These are phyloP conservation scores for Pseudocercospora crystallina DNA, from an alignment of 2,329 filamentous ascomycete species.

Conservation along the genomic window DNA sequence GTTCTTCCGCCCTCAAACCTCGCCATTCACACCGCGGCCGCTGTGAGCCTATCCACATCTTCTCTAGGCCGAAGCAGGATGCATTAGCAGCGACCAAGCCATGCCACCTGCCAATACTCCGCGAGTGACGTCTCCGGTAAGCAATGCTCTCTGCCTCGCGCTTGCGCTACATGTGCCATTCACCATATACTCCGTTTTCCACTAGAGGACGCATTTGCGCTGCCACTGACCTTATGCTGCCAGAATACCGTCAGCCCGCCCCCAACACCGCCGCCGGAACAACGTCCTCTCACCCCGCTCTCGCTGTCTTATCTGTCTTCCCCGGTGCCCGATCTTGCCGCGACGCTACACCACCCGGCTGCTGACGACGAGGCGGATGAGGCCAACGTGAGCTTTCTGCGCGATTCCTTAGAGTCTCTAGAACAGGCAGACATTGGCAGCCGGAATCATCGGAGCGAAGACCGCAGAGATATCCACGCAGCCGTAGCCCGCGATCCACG, in stretches of 20 bases:
- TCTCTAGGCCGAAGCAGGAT: not conserved
- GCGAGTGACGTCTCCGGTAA: no score
- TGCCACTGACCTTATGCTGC: no score
- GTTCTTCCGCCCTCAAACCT: no score
- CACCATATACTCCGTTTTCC: no score
- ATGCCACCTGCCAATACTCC: no score
- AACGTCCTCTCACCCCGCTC: slow-evolving; percentile 31
- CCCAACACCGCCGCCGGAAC: slow-evolving; percentile 12
- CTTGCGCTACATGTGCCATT: no score
- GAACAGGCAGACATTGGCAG: slow-evolving; percentile 15
- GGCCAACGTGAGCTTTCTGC: slow-evolving; percentile 54
- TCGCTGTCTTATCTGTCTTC: slow-evolving; percentile 48
- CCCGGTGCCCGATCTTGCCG: slow-evolving; percentile 52
- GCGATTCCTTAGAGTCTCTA: slow-evolving; percentile 40
- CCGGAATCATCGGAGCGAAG: not conserved
- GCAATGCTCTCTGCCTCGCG: no score
- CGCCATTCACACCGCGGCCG: no score
- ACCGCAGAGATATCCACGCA: slow-evolving; percentile 13
- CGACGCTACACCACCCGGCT: slow-evolving; percentile 48
- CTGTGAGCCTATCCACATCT: no score
- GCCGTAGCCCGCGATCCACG: slow-evolving; percentile 28
- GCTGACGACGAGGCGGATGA: slow-evolving; percentile 36
- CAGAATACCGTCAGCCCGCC: not conserved
- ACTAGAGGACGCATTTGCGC: no score
- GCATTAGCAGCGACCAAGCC: no score